Evolutionary conservation across 495 filamentous ascomycete genomes (phyloP).

Genomic region (Neurospora hispaniola): DNA sequence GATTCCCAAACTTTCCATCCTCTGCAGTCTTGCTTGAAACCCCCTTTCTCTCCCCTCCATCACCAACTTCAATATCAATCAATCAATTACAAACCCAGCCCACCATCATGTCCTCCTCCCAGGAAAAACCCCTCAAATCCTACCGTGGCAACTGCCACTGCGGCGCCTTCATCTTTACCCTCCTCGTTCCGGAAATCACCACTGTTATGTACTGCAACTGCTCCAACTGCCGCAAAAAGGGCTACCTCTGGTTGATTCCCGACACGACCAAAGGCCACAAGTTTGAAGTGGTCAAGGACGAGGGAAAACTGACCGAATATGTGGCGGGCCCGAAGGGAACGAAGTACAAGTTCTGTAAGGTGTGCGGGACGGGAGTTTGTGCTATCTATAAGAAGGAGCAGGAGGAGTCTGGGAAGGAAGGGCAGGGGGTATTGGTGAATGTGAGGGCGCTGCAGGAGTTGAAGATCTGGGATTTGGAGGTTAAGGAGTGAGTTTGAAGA

Average conservation of each 20-base stretch:
- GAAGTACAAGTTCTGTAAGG: constrained; percentile 35
- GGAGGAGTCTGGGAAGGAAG: neutral
- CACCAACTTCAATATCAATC: too few species aligned
- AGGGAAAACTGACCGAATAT: constrained; percentile 26
- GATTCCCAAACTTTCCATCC: too few species aligned
- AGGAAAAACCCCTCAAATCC: constrained; percentile 21
- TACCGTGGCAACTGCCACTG: constrained; percentile 52
- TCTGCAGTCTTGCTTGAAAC: too few species aligned
- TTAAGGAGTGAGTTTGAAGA: constrained; percentile 1
- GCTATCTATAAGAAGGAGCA: neutral
- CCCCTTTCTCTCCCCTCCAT: too few species aligned
- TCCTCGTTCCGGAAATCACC: constrained; percentile 33
- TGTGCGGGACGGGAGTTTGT: constrained; percentile 28
- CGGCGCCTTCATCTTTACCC: constrained; percentile 35
- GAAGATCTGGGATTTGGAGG: constrained; percentile 24
- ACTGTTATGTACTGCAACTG: constrained; percentile 36
- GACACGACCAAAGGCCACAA: constrained; percentile 29
- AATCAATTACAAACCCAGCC: too few species aligned
- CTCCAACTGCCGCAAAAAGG: constrained; percentile 40
- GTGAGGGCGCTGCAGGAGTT: constrained; percentile 25
- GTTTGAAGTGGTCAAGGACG: constrained; percentile 31
- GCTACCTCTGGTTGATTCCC: constrained; percentile 27
- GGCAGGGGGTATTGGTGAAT: constrained; percentile 11
- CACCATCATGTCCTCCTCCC: too few species aligned
- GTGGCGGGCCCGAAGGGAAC: constrained; percentile 18